Evolutionary conservation across 2,329 filamentous ascomycete genomes (phyloP), one percentile per base, ranked within the genome.

Genomic region (Pseudogymnoascus sp.): DNA sequence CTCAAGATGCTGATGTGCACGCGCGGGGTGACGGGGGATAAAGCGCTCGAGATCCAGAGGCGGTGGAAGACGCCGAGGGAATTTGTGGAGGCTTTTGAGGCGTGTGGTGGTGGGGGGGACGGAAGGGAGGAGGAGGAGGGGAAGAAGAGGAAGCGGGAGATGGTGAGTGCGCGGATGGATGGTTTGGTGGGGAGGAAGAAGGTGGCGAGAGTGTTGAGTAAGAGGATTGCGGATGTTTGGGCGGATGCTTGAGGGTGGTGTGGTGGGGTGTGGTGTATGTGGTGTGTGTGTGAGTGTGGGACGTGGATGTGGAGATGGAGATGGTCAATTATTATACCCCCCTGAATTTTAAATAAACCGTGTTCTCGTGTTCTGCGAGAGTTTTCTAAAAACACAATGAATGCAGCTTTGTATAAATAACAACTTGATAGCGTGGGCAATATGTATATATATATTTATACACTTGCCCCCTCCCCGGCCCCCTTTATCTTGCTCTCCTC

Each of bases 1-100:
- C 75, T 94, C 25, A 92, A 92, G 73, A 93, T 94, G 89, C 79
- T 94, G 57, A 91, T 94, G 89, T 90, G 87, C 64, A 90, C 83
- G 1, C 82, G 82, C 60, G 88, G 88, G 1, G 78, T 94, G 11
- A 89, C 87, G 0, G 88, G 87, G 2, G 89, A 92, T 67, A 90
- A 89, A 68, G 90, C 90, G 0, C 73, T 92, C 4, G 89, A 90
- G 73, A 90, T 94, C 11, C 89, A 93, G 69, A 85, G 84, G 66
- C 75, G 79, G n/a, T 94, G 89, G 88, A 83, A 80, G 65, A 93
- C 89, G 1, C 90, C 90, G 0, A 77, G 82, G 62, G 83, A 84
- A 1, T 83, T 94, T 58, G 76, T 90, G n/a, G 82, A 86, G 68
- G 89, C 88, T 0, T 91, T 84, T 68, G 81, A 85, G 66, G 73